Evolutionary conservation across 306 rosid genomes (phyloP).

Genomic region (Cicer chorassanicum): DNA sequence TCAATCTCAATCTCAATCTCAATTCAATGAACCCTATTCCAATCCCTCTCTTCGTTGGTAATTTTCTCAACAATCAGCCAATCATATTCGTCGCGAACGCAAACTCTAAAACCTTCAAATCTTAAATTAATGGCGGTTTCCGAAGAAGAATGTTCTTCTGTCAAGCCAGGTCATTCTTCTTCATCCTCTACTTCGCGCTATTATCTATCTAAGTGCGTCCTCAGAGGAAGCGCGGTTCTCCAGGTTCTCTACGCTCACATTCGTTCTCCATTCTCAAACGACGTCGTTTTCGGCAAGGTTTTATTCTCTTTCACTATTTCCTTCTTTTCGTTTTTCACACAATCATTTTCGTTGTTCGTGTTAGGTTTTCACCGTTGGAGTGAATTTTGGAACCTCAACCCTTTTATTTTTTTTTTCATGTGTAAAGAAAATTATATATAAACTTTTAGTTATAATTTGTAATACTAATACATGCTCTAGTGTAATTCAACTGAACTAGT

Average conservation of each 20-base stretch:
- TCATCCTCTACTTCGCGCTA: constrained; percentile 56
- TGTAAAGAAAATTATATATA: too few species aligned
- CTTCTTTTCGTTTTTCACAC: neutral
- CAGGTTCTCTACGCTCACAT: constrained; percentile 78
- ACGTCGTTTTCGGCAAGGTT: constrained; percentile 85
- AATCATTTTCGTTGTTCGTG: neutral
- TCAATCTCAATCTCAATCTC: too few species aligned
- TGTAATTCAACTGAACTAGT: constrained; percentile 25
- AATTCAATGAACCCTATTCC: constrained; percentile 17
- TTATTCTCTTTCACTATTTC: neutral
- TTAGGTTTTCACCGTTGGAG: neutral
- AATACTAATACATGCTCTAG: neutral
- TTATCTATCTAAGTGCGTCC: constrained; percentile 88
- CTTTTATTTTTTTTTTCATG: neutral
- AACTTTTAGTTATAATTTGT: too few species aligned
- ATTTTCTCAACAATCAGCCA: neutral
- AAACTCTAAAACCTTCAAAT: constrained; percentile 3
- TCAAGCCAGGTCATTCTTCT: constrained; percentile 70
- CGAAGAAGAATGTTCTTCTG: constrained; percentile 91
- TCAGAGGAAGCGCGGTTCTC: constrained; percentile 82
- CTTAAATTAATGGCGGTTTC: constrained; percentile 73
- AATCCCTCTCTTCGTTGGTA: neutral
- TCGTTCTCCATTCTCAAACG: constrained; percentile 74
- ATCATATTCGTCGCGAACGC: constrained; percentile 32
- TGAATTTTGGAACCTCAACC: neutral